These are phyloP conservation scores for Colletotrichum eremochloae DNA, from an alignment of 2,329 filamentous ascomycete species.

Conservation along the genomic window DNA sequence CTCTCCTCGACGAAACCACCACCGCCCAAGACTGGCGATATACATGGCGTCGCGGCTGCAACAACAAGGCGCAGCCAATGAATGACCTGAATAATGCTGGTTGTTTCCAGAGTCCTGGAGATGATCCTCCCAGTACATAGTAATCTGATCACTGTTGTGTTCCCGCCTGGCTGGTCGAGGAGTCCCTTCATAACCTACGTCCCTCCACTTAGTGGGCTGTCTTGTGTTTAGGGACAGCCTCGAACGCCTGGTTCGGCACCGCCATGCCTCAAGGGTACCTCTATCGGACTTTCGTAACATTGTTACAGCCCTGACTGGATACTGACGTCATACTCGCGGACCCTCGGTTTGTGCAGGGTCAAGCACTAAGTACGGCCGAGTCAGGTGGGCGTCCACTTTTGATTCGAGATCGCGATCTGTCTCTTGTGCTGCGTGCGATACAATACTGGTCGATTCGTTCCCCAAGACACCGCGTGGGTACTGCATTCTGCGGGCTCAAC, in stretches of 20 bases:
- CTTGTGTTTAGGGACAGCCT: conserved; percentile 5
- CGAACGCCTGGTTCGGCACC: not conserved
- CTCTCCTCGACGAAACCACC: not conserved
- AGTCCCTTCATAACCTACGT: conserved; percentile 6
- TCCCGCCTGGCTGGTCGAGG: not conserved
- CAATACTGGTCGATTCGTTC: not conserved
- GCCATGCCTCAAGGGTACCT: conserved; percentile 16
- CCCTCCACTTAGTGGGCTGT: conserved; percentile 3
- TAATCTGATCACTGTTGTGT: not conserved
- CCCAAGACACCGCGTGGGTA: not conserved
- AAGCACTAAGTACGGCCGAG: conserved; percentile 25
- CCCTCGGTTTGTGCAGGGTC: conserved; percentile 37
- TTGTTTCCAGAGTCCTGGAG: not conserved
- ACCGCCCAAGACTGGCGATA: not conserved
- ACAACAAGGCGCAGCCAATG: not conserved
- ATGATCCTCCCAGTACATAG: not conserved
- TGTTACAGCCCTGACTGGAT: conserved; percentile 14
- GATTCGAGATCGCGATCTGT: conserved; percentile 21
- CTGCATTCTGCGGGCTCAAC: not conserved
- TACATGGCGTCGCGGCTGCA: not conserved
- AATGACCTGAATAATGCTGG: not conserved
- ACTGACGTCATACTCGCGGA: conserved; percentile 37
- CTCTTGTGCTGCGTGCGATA: not conserved
- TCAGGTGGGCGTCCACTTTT: conserved; percentile 29
- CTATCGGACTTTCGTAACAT: conserved; percentile 20